Evolutionary conservation across 371 early-diverging fungal genomes (phyloP), one percentile per base, ranked within the genome.

Genomic region (Parasitella parasitica): DNA sequence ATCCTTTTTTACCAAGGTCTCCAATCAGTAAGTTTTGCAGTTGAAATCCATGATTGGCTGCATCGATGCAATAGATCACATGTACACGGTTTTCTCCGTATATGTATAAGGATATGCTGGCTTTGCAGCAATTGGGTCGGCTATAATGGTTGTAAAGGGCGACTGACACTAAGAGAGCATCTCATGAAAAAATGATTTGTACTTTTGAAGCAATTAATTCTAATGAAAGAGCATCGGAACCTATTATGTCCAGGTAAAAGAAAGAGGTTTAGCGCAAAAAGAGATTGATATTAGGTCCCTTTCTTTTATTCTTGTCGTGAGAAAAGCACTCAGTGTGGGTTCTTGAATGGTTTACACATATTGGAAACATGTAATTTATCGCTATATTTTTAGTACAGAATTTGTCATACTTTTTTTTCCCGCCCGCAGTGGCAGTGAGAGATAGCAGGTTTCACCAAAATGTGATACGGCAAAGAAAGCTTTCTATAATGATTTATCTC

Each of bases 81-180:
- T 59, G 59, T 51, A 59, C 59, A 59, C 59, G 59, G 59, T 59
- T 59, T 41, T 51, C 38, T 39, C 59, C 59, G 59, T 46, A 24
- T 24, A 46, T 46, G 22, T 32, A 32, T 32, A 32, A 32, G 32
- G 32, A 3, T 41, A 41, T 41, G 18, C 11, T 24, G 2, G 24
- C 20, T 46, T 18, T 46, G 24, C 24, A 12, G 11, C 46, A 46
- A 46, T 46, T 46, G 46, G 46, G 13, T 46, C 46, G 46, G 46
- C 46, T 46, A 46, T 46, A 20, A 46, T 46, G 24, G 13, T 3
- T 46, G 4, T 32, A 32, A 46, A 24, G 20, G 24, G 46, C 46
- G 46, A 46, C 22, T 20, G 46, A 46, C 24, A 46, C 46, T 24
- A 46, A 12, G 24, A 46, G 46, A 46, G 46, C 22, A 46, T 22